Conservation (phyloP, 805 yeast species). For the Myxozyma neotropica region DNA sequence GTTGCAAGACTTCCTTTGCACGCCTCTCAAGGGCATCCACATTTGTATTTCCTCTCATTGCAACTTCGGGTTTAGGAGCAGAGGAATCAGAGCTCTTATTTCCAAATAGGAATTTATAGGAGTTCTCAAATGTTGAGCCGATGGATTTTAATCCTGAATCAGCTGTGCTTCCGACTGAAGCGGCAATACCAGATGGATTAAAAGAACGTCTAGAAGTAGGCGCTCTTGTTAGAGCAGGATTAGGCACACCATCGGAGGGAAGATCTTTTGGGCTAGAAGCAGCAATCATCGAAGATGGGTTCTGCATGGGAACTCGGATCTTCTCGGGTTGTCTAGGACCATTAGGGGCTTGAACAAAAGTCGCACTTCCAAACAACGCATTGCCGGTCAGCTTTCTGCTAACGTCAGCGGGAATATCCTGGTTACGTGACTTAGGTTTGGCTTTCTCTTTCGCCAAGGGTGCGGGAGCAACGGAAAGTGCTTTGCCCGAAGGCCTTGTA, state of each 20-base stretch:
- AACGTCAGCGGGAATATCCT: background rate
- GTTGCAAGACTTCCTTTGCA: slow-evolving; percentile 27
- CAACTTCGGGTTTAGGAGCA: slow-evolving; percentile 10
- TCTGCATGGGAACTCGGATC: slow-evolving; percentile 3
- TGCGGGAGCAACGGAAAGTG: background rate
- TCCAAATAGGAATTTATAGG: slow-evolving; percentile 41
- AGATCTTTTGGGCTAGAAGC: background rate
- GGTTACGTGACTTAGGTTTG: background rate
- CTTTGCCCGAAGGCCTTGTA: background rate
- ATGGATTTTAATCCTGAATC: slow-evolving; percentile 41
- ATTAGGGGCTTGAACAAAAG: slow-evolving; percentile 1
- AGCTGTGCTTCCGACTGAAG: slow-evolving; percentile 31
- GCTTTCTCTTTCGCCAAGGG: background rate
- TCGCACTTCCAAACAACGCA: slow-evolving; percentile 6
- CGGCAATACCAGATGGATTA: slow-evolving; percentile 39
- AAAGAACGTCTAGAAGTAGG: slow-evolving; percentile 9
- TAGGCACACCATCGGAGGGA: background rate
- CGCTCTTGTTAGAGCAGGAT: background rate
- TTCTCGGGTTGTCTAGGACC: slow-evolving; percentile 4
- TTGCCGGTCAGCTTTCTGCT: background rate
- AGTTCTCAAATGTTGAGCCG: slow-evolving; percentile 43
- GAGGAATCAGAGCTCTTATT: background rate
- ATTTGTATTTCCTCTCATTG: slow-evolving; percentile 20
- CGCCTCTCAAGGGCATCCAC: slow-evolving; percentile 22
- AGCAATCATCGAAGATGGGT: background rate